Base-by-base conservation (phyloP, 164 flowering plant species). In the Sedum album region DNA sequence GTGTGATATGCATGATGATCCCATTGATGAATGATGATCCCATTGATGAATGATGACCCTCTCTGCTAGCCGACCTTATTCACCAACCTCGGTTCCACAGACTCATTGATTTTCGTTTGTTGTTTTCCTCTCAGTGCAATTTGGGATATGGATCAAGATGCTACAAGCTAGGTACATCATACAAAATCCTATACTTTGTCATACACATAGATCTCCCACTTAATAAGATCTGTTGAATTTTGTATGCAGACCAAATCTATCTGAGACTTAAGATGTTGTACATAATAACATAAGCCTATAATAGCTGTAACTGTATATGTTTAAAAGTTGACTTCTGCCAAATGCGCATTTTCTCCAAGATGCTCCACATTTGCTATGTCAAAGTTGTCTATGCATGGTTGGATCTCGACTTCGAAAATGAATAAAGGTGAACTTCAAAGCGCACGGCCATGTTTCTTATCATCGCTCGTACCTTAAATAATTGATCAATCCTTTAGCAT, bases 11-110 rank as follows among this genome's bases (percentile, higher is more conserved):
- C 3, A 28, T 57, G 62, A 57, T 26, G 31, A 55, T 25, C 8
- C 31, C 31, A 25, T 55, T 10, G 31, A 55, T 55, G 38, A 0
- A 41, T 41, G 46, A 55, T 53, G 60, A 53, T 23, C 6, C 11
- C 60, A 23, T 53, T 7, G 60, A 53, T n/a, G n/a, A n/a, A n/a
- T 10, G 61, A 55, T 23, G 60, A 53, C 60, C 60, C 30, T 53
- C 61, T 55, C 2, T 23, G 60, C 60, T 10, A 23, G 14, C 30
- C 61, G 31, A 55, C 31, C 26, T 23, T 51, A 51, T n/a, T 6
- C 17, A 51, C 20, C 49, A 4, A 44, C 17, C 49, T 35, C 38
- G 38, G 17, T 26, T 55, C 31, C 18, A 55, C 31, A 55, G 18
- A 26, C 31, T 25, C 31, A 55, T 26, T 28, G 17, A 55, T 55